Conservation (phyloP, 805 yeast genomes). For the Schwanniomyces sp. region DNA sequence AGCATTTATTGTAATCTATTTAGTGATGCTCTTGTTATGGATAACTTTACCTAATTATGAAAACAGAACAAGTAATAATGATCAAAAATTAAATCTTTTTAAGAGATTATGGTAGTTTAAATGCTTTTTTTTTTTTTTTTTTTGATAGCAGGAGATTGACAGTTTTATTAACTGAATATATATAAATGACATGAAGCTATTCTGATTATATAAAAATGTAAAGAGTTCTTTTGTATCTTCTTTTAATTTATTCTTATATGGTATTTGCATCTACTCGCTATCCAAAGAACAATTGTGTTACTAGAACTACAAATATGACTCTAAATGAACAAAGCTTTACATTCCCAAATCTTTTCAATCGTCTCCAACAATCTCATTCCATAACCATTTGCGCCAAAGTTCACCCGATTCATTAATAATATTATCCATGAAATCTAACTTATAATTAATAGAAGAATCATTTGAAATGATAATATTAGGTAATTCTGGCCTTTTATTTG, state of each 20-base stretch:
- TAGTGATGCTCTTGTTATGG: constrained; percentile 39
- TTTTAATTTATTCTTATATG: too few species aligned
- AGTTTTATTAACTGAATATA: too few species aligned
- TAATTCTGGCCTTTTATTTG: neutral
- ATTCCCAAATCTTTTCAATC: constrained; percentile 8
- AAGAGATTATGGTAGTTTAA: constrained; percentile 12
- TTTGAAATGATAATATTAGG: constrained; percentile 24
- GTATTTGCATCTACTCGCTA: too few species aligned
- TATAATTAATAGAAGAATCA: constrained; percentile 33
- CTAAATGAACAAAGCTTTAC: too few species aligned
- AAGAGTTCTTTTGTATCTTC: neutral
- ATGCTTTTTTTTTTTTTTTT: too few species aligned
- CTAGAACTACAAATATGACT: too few species aligned
- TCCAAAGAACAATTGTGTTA: too few species aligned
- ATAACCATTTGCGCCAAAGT: constrained; percentile 82
- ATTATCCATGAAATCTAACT: constrained; percentile 66
- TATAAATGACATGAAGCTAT: neutral
- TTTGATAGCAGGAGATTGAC: too few species aligned
- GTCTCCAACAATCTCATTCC: constrained; percentile 40
- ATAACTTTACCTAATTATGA: constrained; percentile 36
- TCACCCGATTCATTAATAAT: constrained; percentile 80
- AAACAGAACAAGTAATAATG: constrained; percentile 2
- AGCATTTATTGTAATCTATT: constrained; percentile 37
- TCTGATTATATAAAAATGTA: neutral
- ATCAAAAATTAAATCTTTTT: neutral